Evolutionary conservation across 2,329 filamentous ascomycete genomes (phyloP).

Genomic region (Curvularia hawaiiensis): DNA sequence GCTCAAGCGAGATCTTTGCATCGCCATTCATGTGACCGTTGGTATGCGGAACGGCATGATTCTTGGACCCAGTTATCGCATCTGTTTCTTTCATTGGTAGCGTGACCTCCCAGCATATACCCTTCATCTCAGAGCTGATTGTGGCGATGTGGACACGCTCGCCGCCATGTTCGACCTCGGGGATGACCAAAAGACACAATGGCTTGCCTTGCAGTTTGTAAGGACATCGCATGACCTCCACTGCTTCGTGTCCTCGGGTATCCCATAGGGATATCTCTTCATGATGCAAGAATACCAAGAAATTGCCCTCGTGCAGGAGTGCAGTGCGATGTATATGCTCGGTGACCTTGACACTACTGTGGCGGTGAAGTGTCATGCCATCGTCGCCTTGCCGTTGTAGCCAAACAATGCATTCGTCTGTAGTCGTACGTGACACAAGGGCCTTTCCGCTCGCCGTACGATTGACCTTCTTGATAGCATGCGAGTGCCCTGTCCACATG

Average conservation of each 20-base stretch:
- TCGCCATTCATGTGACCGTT: slow-evolving; percentile 41
- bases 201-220: slow-evolving; percentile 72
- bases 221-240: slow-evolving; percentile 61
- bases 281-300: slow-evolving; percentile 80
- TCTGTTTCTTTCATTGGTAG: slow-evolving; percentile 57
- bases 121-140: slow-evolving; percentile 76
- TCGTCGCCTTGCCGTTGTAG: slow-evolving; percentile 62
- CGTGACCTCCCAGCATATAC: slow-evolving; percentile 79
- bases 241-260: slow-evolving; percentile 65
- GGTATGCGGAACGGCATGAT: slow-evolving; percentile 28
- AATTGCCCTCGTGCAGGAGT: slow-evolving; percentile 75
- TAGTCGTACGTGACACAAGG: slow-evolving; percentile 78
- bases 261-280: slow-evolving; percentile 79
- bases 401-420: slow-evolving; percentile 85
- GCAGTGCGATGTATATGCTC: slow-evolving; percentile 81
- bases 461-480: slow-evolving; percentile 81
- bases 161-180: slow-evolving; percentile 63
- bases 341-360: slow-evolving; percentile 69
- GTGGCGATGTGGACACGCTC: slow-evolving; percentile 71
- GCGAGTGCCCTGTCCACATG: slow-evolving; percentile 84
- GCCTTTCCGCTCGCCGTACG: slow-evolving; percentile 81
- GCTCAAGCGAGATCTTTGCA: slow-evolving; percentile 56
- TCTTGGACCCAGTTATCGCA: slow-evolving; percentile 34
- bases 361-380: slow-evolving; percentile 64
- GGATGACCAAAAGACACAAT: slow-evolving; percentile 78